These are phyloP conservation scores for Penicillium malachiteum DNA, from an alignment of 495 filamentous ascomycete genomes.

Conservation along the genomic window DNA sequence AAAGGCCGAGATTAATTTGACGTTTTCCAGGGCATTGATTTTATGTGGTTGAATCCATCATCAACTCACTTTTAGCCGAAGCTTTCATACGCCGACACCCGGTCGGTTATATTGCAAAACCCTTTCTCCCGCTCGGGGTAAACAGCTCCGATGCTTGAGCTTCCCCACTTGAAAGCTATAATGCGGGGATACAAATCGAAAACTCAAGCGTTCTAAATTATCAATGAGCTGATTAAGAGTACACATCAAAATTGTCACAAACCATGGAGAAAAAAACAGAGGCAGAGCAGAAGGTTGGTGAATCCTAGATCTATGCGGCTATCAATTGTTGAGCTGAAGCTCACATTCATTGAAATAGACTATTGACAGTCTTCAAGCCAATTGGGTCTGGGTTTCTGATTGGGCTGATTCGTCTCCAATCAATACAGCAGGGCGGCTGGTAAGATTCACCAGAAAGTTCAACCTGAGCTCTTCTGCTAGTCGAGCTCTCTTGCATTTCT, in stretches of 20 bases:
- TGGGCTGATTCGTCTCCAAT: conserved; percentile 31
- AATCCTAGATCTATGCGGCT: not conserved
- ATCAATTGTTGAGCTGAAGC: no score
- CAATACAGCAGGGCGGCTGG: conserved; percentile 33
- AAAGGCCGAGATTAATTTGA: no score
- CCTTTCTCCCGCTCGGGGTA: not conserved
- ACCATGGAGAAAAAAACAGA: not conserved
- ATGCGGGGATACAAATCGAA: not conserved
- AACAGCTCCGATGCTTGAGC: not conserved
- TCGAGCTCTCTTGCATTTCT: conserved; percentile 28
- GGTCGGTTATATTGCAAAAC: no score
- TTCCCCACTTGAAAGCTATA: not conserved
- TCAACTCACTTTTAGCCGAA: no score
- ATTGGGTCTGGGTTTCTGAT: conserved; percentile 38
- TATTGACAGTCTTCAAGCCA: conserved; percentile 34
- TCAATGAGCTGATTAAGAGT: not conserved
- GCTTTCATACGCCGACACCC: no score
- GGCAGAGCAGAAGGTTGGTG: not conserved
- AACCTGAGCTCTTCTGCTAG: conserved; percentile 13
- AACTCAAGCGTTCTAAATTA: not conserved
- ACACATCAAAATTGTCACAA: not conserved
- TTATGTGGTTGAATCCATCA: no score
- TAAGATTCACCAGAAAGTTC: conserved; percentile 26
- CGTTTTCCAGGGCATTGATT: no score
- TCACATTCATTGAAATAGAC: conserved; percentile 13